Evolutionary conservation across 768 basidiomycete species (phyloP), one percentile per base, ranked within the genome.

Genomic region (Mycena floridula): DNA sequence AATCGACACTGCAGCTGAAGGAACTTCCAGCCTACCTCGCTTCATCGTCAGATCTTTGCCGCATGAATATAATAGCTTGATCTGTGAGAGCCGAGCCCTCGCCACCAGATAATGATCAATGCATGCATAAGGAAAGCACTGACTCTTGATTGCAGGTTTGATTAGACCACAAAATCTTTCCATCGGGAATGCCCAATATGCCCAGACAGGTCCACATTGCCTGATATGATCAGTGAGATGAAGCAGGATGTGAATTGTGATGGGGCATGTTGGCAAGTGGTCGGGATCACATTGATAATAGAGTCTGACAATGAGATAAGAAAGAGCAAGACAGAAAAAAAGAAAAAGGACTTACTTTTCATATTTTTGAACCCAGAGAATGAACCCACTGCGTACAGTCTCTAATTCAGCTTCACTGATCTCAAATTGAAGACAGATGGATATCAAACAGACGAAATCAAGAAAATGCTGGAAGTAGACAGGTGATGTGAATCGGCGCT

Each of bases 381-480:
- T 22, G 43, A 63, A 57, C 1, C 58, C 63, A 15, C 2, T 8
- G 2, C 55, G 40, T 0, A 63, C 36, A 3, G 40, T 21, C 2
- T 48, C 40, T 9, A 64, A 37, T 22, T 59, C 54, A 0, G n/a
- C 32, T 5, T 20, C 3, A 0, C 49, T 48, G 6, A 58, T 35
- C 26, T 57, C 51, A 25, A 58, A 62, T 27, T 59, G 51, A 2
- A 67, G 50, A 46, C 65, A 66, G 0, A 45, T 24, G 21, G 48
- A 43, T 26, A 65, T 40, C 3, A 65, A 50, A 3, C 42, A 20
- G 16, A 63, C 56, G 25, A 67, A 56, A 3, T 52, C 23, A 12
- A 65, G 23, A 40, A 66, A 63, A 45, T 67, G 64, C 1, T 54
- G 40, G 40, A 59, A 66, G 47, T 66, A 68, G 12, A 46, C 48